Percentiles rank a stretch among this genome's conserved stretches.
phyloP scores from a whole-genome alignment of 169 alveolate species.

The Cryptosporidium ubiquitum region DNA sequence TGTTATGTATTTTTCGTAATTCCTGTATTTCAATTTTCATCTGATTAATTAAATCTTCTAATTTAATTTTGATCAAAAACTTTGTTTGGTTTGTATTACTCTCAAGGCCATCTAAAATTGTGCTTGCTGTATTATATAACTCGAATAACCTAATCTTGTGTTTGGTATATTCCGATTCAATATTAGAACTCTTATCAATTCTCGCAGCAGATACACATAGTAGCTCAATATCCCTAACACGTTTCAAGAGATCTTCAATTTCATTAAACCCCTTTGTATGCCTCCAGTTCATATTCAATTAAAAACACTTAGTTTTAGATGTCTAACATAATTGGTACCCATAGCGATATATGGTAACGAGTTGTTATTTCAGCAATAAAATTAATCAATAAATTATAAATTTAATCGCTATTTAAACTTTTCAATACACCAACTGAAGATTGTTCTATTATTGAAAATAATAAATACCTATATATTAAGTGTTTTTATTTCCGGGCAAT shows the following conservation, averaged over 20 bases:
- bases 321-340: not conserved
- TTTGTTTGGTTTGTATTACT: not conserved
- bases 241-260: constrained; percentile 14
- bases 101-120: constrained; percentile 12
- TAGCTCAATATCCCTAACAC: constrained; percentile 13
- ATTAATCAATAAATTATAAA: no score
- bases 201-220: not conserved
- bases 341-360: not conserved
- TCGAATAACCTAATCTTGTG: constrained; percentile 28
- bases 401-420: not conserved
- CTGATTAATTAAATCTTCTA: constrained; percentile 8
- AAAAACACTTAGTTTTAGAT: no score
- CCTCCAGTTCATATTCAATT: constrained; percentile 15
- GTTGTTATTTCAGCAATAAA: not conserved
- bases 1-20: not conserved
- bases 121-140: constrained; percentile 15
- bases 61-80: constrained; percentile 1
- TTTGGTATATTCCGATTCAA: constrained; percentile 23
- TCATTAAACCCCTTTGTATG: not conserved
- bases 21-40: constrained; percentile 31
- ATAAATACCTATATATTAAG: not conserved
- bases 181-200: not conserved
- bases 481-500: not conserved
- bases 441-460: not conserved
- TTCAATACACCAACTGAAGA: not conserved